Evolutionary conservation across 2,329 filamentous ascomycete genomes (phyloP).

Genomic region (Rutstroemia sp.): DNA sequence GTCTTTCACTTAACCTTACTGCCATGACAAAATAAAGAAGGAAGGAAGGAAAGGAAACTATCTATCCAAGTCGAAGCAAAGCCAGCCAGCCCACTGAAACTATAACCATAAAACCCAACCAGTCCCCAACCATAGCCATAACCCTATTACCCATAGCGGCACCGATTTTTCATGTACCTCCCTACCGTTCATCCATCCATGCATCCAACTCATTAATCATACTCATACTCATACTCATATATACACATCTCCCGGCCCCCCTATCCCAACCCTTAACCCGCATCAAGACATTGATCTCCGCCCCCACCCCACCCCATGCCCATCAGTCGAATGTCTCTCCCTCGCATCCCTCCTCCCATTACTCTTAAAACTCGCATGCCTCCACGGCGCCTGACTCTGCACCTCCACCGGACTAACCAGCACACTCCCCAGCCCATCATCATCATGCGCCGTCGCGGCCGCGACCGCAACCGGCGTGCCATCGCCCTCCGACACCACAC

Average conservation of each 20-base stretch:
- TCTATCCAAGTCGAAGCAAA: neutral
- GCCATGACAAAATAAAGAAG: too few species aligned
- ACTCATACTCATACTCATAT: too few species aligned
- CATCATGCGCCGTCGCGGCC: neutral
- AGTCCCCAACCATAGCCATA: neutral
- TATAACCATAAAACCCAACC: neutral
- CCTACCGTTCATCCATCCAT: too few species aligned
- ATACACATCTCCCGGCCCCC: neutral
- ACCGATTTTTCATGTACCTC: too few species aligned
- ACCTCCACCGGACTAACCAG: neutral
- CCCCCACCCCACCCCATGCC: neutral
- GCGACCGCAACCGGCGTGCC: neutral
- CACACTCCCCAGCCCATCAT: neutral
- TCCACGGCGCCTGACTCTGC: neutral
- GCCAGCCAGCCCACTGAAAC: too few species aligned
- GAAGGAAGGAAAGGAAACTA: too few species aligned
- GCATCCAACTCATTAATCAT: neutral
- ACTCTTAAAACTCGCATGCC: neutral
- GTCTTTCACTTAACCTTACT: too few species aligned
- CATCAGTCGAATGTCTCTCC: neutral
- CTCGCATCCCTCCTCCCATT: neutral
- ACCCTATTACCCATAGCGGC: neutral
- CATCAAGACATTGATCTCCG: neutral
- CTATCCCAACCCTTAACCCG: neutral
- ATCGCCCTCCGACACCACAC: neutral